These are phyloP conservation scores for Eimeria sp. DNA, from an alignment of 169 alveolate genomes.

Conservation along the genomic window DNA sequence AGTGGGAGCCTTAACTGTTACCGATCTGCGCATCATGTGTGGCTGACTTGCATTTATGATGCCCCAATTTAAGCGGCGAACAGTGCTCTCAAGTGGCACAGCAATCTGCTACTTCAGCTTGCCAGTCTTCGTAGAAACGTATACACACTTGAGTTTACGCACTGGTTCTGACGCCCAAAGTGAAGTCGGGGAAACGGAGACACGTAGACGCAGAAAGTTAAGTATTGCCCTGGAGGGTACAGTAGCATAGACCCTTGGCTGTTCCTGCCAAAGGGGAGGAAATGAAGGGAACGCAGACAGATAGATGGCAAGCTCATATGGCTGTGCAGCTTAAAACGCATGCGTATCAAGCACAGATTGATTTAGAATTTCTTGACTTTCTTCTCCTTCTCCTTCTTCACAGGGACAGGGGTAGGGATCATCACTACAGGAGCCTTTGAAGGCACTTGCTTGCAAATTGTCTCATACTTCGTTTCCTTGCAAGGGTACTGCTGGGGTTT, in stretches of 20 bases:
- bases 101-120: neutral
- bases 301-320: constrained; percentile 51
- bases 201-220: neutral
- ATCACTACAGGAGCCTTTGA: constrained; percentile 16
- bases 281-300: constrained; percentile 12
- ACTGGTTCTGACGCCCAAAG: constrained; percentile 5
- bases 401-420: constrained; percentile 62
- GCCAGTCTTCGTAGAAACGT: neutral
- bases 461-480: constrained; percentile 74
- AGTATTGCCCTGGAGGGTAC: neutral
- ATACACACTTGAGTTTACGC: neutral
- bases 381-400: constrained; percentile 41
- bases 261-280: constrained; percentile 27
- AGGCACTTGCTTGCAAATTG: constrained; percentile 78
- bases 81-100: neutral
- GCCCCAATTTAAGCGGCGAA: neutral
- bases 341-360: constrained; percentile 27
- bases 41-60: neutral
- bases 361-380: constrained; percentile 51
- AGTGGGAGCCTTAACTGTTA: neutral
- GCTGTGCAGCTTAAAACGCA: constrained; percentile 81
- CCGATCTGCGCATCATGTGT: neutral
- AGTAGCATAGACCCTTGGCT: constrained; percentile 28
- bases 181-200: neutral
- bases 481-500: constrained; percentile 80